These are phyloP conservation scores for Fusarium metavorans DNA, from an alignment of 2,329 filamentous ascomycete species.

Conservation along the genomic window DNA sequence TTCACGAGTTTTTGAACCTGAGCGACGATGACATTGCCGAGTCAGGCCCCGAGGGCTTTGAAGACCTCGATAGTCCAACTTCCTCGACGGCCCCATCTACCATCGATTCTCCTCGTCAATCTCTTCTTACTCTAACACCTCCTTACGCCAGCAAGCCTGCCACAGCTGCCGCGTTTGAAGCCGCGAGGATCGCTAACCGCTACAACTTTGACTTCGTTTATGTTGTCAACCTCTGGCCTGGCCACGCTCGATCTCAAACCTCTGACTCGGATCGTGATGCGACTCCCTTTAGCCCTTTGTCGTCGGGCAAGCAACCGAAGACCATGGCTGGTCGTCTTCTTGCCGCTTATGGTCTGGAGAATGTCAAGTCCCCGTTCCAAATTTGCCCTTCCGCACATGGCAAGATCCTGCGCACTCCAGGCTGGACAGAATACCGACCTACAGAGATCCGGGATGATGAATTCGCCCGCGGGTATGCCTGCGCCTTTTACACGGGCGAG, in stretches of 20 bases:
- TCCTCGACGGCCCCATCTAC: slow-evolving; percentile 38
- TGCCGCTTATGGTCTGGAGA: slow-evolving; percentile 66
- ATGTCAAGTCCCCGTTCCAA: slow-evolving; percentile 63
- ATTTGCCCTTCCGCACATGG: slow-evolving; percentile 63
- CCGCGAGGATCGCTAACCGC: slow-evolving; percentile 65
- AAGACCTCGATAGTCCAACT: slow-evolving; percentile 16
- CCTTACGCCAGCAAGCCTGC: slow-evolving; percentile 58
- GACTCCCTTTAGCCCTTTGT: slow-evolving; percentile 13
- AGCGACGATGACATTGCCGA: slow-evolving; percentile 71
- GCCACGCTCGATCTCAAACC: slow-evolving; percentile 26
- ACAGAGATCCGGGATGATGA: slow-evolving; percentile 56
- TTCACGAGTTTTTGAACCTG: slow-evolving; percentile 66
- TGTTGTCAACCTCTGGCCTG: slow-evolving; percentile 69
- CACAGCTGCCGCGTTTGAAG: slow-evolving; percentile 64
- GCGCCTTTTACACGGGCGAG: slow-evolving; percentile 63
- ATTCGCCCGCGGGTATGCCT: slow-evolving; percentile 65
- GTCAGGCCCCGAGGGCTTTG: slow-evolving; percentile 40
- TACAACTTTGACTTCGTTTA: slow-evolving; percentile 71
- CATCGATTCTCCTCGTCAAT: slow-evolving; percentile 41
- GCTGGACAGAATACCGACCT: slow-evolving; percentile 66
- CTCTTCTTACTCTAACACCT: slow-evolving; percentile 59
- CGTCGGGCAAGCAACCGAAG: slow-evolving; percentile 18
- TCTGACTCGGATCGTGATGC: slow-evolving; percentile 20
- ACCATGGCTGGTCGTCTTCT: slow-evolving; percentile 63
- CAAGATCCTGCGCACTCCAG: slow-evolving; percentile 60